Evolutionary conservation across 371 early-diverging fungal genomes (phyloP), one percentile per base, ranked within the genome.

Genomic region (Nematocida homosporus): DNA sequence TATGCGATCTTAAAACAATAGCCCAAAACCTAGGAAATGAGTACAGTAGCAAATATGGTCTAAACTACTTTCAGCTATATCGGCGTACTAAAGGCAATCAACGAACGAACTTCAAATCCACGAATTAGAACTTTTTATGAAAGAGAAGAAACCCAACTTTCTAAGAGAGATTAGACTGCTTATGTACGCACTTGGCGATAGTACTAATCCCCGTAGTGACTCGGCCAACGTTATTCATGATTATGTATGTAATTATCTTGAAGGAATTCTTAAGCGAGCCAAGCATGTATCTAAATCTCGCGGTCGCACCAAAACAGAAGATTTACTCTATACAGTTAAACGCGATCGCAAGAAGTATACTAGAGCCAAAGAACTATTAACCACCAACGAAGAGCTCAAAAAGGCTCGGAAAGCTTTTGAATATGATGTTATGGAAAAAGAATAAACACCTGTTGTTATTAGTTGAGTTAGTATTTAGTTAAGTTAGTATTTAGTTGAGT

Each of bases 111-210:
- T n/a, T n/a, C n/a, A n/a, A n/a, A n/a, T n/a, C n/a, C n/a, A n/a
- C n/a, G n/a, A n/a, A n/a, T n/a, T n/a, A n/a, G 20, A 44, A 44
- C 6, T 63, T 63, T 64, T 77, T 23, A 79, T 80, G 81, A 79
- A 68, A 44, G 84, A 84, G 23, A 66, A 42, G 40, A 85, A 79
- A 65, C 65, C 66, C 32, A 63, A 50, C 29, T 83, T 85, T 78
- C 57, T 80, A 44, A 79, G 82, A 63, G 85, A 85, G 88, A 89
- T 93, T 54, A 86, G 89, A 67, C 82, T 87, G 57, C 85, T 97
- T 80, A 92, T 97, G 92, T 95, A 92, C 84, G 95, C 94, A 25
- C 93, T 91, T 84, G 97, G 97, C 25, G 97, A 97, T 84, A 89
- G 89, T 16, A 85, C 86, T n/a, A 87, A 90, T 72, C 93, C 97